Base-by-base conservation (phyloP, 164 flowering plant species). In the Magnolia sinica region DNA sequence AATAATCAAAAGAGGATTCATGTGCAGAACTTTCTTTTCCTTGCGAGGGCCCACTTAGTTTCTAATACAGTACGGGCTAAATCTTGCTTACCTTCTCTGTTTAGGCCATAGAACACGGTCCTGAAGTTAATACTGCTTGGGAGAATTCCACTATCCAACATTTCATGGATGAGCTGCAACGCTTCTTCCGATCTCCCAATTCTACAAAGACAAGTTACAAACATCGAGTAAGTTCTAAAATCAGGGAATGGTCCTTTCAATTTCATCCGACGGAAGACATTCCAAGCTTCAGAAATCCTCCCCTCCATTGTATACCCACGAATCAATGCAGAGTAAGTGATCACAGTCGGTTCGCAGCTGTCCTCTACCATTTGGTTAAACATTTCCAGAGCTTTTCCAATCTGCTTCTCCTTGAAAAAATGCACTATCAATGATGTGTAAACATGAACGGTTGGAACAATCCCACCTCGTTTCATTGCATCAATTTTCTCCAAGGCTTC, bases 51-150 rank as follows among this genome's bases (percentile, higher is more conserved):
- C 76, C 76, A 80, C 81, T 94, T 94, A 31, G 76, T 82, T 51
- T 84, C 87, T 67, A 86, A 45, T 50, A 92, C 93, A 79, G 77
- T 75, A 0, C 65, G 82, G 4, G 98, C 94, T 77, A 95, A 84
- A 76, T 85, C 82, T 11, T 79, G 92, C 79, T 93, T 95, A 7
- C 96, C 98, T 84, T 93, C 97, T 83, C 92, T 87, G 76, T 95
- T 95, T 55, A 95, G 76, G 23, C 98, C 98, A 83, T 72, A 83
- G 67, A 87, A 81, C 20, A 95, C 89, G 1, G 88, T 86, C 67
- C 87, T 77, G 68, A 89, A 95, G 76, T 93, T 92, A 23, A 92
- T 74, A 66, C 83, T 81, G 76, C 98, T 95, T 0, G 98, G 96
- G 73, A 85, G 78, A 73, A 93, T 88, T 76, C 93, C 92, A 80